Evolutionary conservation across 495 filamentous ascomycete species (phyloP).

Genomic region (Opeltia flavorubescens): DNA sequence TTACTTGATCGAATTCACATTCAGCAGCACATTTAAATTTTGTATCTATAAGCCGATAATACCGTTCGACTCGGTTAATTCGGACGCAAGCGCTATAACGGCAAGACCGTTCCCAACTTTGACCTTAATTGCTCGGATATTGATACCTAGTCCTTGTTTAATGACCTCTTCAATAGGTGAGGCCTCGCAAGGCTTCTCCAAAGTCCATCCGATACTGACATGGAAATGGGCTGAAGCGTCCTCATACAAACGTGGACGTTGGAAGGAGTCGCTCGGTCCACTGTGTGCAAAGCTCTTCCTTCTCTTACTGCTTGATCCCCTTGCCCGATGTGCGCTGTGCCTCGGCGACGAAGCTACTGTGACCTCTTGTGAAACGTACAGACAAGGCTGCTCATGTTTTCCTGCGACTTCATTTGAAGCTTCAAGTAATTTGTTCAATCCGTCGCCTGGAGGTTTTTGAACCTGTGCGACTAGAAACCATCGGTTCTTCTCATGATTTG

Average conservation of each 20-base stretch:
- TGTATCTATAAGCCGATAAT: constrained; percentile 11
- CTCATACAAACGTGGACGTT: not conserved
- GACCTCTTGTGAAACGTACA: constrained; percentile 36
- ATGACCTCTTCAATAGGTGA: constrained; percentile 5
- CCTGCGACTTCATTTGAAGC: constrained; percentile 49
- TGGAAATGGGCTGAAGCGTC: constrained; percentile 40
- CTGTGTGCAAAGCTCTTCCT: not conserved
- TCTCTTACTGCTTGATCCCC: not conserved
- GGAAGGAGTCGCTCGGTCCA: not conserved
- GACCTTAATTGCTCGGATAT: constrained; percentile 40
- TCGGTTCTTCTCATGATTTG: constrained; percentile 59
- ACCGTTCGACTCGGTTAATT: constrained; percentile 11
- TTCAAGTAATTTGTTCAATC: constrained; percentile 48
- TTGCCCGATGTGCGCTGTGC: not conserved
- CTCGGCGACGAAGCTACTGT: not conserved
- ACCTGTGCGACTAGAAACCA: constrained; percentile 77
- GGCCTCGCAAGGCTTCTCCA: constrained; percentile 28
- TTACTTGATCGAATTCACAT: too few species aligned
- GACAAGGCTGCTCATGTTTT: constrained; percentile 50
- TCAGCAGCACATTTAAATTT: too few species aligned
- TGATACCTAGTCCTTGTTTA: constrained; percentile 12
- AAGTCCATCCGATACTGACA: constrained; percentile 55
- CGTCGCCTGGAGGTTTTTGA: constrained; percentile 29
- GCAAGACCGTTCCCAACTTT: constrained; percentile 56
- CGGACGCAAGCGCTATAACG: constrained; percentile 25